Percentiles rank a stretch among this genome's conserved stretches.
These are phyloP conservation scores for Nissolia schottii DNA, from an alignment of 306 rosid genomes.

Conservation along the genomic window DNA sequence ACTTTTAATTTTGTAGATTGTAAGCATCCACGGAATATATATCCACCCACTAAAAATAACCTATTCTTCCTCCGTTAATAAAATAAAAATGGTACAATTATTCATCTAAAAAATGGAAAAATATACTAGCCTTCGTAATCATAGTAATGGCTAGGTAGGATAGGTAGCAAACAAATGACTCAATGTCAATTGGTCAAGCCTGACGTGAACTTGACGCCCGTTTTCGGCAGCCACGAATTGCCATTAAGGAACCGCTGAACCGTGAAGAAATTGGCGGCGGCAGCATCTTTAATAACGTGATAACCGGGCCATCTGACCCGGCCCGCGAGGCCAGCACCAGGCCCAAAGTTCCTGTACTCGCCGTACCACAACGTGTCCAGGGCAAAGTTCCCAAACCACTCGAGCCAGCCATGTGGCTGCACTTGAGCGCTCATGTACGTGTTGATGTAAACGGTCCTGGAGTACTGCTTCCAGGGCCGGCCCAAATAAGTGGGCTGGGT, in stretches of 20 bases:
- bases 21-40: not conserved
- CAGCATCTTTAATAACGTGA: slow-evolving; percentile 49
- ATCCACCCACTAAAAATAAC: not conserved
- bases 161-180: not conserved
- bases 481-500: slow-evolving; percentile 76
- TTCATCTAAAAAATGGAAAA: slow-evolving; percentile 8
- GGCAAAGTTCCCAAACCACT: slow-evolving; percentile 78
- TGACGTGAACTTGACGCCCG: slow-evolving; percentile 54
- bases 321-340: slow-evolving; percentile 39
- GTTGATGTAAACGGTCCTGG: slow-evolving; percentile 69
- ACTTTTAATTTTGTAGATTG: not conserved
- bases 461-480: slow-evolving; percentile 72
- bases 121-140: not conserved
- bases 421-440: slow-evolving; percentile 70
- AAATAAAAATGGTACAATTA: slow-evolving; percentile 2
- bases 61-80: not conserved
- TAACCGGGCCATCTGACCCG: slow-evolving; percentile 75
- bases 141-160: not conserved
- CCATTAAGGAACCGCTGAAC: slow-evolving; percentile 56
- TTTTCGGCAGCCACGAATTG: slow-evolving; percentile 56
- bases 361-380: slow-evolving; percentile 80
- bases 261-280: slow-evolving; percentile 45
- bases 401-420: slow-evolving; percentile 84
- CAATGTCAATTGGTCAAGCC: slow-evolving; percentile 48
- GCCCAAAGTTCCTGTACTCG: slow-evolving; percentile 68